Conservation (phyloP, 805 yeast species). For the Torulaspora gathmanii region DNA sequence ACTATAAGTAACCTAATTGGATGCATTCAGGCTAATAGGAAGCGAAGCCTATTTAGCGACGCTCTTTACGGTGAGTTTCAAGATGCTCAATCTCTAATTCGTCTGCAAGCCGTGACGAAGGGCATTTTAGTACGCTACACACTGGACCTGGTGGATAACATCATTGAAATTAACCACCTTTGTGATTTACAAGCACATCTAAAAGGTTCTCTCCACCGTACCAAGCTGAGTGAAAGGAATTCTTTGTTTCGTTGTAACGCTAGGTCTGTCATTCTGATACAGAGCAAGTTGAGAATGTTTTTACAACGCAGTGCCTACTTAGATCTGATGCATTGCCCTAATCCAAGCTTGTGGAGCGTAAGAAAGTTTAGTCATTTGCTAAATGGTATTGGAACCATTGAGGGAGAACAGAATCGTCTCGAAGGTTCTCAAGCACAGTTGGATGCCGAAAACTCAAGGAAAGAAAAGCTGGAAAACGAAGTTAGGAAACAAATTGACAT, state of each 20-base stretch:
- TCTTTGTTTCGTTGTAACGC: constrained; percentile 52
- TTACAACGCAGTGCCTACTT: constrained; percentile 69
- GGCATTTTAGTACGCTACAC: constrained; percentile 60
- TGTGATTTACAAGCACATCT: constrained; percentile 48
- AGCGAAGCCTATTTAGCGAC: constrained; percentile 2
- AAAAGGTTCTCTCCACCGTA: constrained; percentile 47
- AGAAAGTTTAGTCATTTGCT: constrained; percentile 70
- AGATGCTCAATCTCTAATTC: constrained; percentile 4
- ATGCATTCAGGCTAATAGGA: constrained; percentile 10
- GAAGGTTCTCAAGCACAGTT: constrained; percentile 65
- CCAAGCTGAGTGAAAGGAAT: constrained; percentile 32
- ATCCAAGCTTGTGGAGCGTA: constrained; percentile 76
- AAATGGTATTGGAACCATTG: constrained; percentile 67
- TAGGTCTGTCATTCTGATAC: constrained; percentile 63
- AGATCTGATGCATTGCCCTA: constrained; percentile 59
- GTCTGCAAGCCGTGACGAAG: constrained; percentile 54
- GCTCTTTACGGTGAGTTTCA: background rate
- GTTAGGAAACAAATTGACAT: constrained; percentile 75
- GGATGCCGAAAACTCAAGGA: constrained; percentile 60
- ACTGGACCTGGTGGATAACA: constrained; percentile 50
- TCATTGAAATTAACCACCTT: constrained; percentile 43
- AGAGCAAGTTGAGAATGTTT: constrained; percentile 64
- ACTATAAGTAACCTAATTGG: constrained; percentile 14
- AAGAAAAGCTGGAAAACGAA: constrained; percentile 67
- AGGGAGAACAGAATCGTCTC: constrained; percentile 66